Evolutionary conservation across 352 stramenopile species (phyloP).

Genomic region (Globisporangium cylindrosporum): DNA sequence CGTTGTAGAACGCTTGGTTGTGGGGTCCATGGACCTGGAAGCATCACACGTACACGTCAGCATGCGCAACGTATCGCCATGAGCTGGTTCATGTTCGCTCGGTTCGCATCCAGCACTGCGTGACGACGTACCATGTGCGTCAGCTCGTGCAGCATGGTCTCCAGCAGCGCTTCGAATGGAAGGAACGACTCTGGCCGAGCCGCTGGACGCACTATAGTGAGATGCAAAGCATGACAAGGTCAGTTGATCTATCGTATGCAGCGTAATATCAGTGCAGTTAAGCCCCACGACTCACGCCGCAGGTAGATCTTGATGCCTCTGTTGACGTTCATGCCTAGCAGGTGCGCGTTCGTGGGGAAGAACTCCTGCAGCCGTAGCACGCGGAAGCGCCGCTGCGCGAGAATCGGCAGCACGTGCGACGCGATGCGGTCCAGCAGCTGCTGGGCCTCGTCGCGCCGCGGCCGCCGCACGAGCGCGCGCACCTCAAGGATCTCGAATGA

Average conservation of each 20-base stretch:
- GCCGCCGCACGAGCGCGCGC: constrained; percentile 40
- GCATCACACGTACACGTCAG: constrained; percentile 1
- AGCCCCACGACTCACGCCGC: constrained; percentile 28
- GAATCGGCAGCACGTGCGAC: constrained; percentile 49
- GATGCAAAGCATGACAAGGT: not conserved
- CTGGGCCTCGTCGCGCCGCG: constrained; percentile 32
- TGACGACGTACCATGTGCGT: constrained; percentile 49
- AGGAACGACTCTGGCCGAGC: constrained; percentile 25
- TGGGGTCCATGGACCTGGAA: constrained; percentile 44
- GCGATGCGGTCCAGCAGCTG: constrained; percentile 50
- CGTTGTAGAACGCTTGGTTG: constrained; percentile 67
- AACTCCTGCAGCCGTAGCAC: constrained; percentile 64
- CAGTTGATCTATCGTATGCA: not conserved
- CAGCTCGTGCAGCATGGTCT: constrained; percentile 75
- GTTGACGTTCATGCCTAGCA: constrained; percentile 85
- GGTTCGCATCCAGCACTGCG: not conserved
- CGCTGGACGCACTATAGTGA: constrained; percentile 37
- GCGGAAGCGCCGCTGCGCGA: constrained; percentile 47
- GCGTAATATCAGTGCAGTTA: not conserved
- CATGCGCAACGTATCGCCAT: not conserved
- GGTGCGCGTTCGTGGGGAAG: constrained; percentile 48
- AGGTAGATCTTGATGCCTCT: constrained; percentile 69
- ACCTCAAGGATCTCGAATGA: constrained; percentile 33
- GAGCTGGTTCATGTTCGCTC: not conserved
- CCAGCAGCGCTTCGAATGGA: constrained; percentile 57